Evolutionary conservation across 139 green algal species (phyloP), one percentile per base, ranked within the genome.

Genomic region (Micractinium conductrix): DNA sequence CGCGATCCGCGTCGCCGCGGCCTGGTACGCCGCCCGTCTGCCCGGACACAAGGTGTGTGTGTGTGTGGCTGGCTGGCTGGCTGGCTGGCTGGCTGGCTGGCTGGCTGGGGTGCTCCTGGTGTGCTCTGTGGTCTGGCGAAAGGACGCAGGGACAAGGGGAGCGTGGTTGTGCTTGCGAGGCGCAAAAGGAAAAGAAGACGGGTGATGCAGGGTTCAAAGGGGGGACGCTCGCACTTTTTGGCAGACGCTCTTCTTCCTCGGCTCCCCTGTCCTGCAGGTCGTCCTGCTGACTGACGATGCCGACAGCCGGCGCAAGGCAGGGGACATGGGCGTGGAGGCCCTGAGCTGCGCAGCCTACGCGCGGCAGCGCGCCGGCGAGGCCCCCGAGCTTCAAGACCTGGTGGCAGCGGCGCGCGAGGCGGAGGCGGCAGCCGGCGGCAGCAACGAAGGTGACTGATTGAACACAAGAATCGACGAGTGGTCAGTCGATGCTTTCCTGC

Each of bases 251-350:
- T 14, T 19, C 53, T 62, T 22, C 53, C 26, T 62, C 53, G n/a
- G 17, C 55, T 28, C 17, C 21, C 21, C 17, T 65, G 55, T 28
- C 63, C 9, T 91, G 89, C 83, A 85, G 12, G 85, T 99, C 53
- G 75, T 98, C 1, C 86, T 99, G 45, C 83, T 99, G 4, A 98
- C 94, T 8, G 95, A 98, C 67, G 97, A 99, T 80, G 92, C 81
- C 8, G 95, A 92, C 84, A 98, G 96, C 91, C 88, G 92, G 21
- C 74, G 73, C 30, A 93, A 92, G 67, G 96, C 95, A 1, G 65
- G 38, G 28, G 84, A 92, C 30, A 81, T 93, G 74, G 93, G 95
- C 17, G 24, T 98, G 12, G 62, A 84, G 4, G 92, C 94, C 4
- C 81, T 96, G 69, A 92, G 86, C 43, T 85, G 74, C 37, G 84